Evolutionary conservation across 2,329 filamentous ascomycete species (phyloP).

Genomic region (Arthrobotrys conoides): DNA sequence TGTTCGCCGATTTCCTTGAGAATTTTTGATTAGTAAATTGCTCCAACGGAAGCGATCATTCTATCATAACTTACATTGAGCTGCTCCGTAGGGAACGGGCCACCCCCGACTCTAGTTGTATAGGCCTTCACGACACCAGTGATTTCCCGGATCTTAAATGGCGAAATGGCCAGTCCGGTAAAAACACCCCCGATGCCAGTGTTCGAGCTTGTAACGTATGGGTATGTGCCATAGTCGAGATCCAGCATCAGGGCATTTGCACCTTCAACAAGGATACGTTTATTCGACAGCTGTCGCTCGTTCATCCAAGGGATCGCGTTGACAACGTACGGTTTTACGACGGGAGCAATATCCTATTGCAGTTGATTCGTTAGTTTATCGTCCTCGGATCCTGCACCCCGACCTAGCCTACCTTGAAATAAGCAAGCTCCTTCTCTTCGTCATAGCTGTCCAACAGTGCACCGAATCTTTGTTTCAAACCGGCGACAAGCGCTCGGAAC

Average conservation of each 20-base stretch:
- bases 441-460: slow-evolving; percentile 76
- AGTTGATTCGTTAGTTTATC: not conserved
- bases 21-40: not conserved
- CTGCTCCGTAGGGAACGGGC: slow-evolving; percentile 78
- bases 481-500: slow-evolving; percentile 74
- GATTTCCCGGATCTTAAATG: slow-evolving; percentile 74
- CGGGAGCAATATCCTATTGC: slow-evolving; percentile 70
- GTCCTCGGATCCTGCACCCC: not conserved
- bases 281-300: slow-evolving; percentile 73
- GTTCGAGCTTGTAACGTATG: slow-evolving; percentile 75
- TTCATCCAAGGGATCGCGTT: slow-evolving; percentile 78
- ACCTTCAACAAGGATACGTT: slow-evolving; percentile 78
- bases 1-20: slow-evolving; percentile 68
- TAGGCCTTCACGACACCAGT: slow-evolving; percentile 79
- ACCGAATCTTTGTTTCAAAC: slow-evolving; percentile 79
- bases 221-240: slow-evolving; percentile 75
- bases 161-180: slow-evolving; percentile 75
- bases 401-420: slow-evolving; percentile 70
- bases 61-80: slow-evolving; percentile 67
- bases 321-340: slow-evolving; percentile 75
- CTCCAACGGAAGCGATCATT: not conserved
- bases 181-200: slow-evolving; percentile 75
- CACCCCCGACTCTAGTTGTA: slow-evolving; percentile 75
- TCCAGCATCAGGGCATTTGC: slow-evolving; percentile 79
- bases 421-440: slow-evolving; percentile 77